phyloP scores from a whole-genome alignment of 352 stramenopile genomes.

The Pythium myriotylum region DNA sequence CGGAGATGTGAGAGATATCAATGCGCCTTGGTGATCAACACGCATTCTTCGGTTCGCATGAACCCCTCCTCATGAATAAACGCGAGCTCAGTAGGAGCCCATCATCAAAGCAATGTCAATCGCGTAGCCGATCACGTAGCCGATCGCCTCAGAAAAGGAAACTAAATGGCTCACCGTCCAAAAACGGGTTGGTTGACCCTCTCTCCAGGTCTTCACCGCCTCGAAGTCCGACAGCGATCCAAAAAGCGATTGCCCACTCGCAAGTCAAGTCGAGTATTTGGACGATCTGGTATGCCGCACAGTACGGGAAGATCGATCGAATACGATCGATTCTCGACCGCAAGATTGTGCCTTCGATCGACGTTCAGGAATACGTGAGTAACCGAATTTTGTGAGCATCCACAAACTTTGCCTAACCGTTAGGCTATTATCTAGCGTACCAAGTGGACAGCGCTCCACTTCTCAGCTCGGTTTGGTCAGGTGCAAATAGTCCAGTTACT shows the following conservation, averaged over 20 bases:
- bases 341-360: slow-evolving; percentile 36
- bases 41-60: too few relatives aligned
- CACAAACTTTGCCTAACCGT: too few relatives aligned
- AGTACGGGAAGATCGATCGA: slow-evolving; percentile 55
- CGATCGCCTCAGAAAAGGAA: slow-evolving; percentile 12
- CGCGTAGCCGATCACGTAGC: too few relatives aligned
- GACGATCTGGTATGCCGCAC: slow-evolving; percentile 77
- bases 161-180: not conserved
- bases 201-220: not conserved
- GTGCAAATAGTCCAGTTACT: slow-evolving; percentile 49
- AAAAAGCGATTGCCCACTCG: slow-evolving; percentile 8
- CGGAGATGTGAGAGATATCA: too few relatives aligned
- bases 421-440: slow-evolving; percentile 40
- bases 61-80: not conserved
- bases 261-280: slow-evolving; percentile 39
- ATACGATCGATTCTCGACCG: slow-evolving; percentile 56
- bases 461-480: slow-evolving; percentile 57
- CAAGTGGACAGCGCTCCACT: slow-evolving; percentile 65
- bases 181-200: not conserved
- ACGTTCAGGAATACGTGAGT: slow-evolving; percentile 60
- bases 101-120: not conserved
- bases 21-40: too few relatives aligned
- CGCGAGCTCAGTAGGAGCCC: not conserved
- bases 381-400: too few relatives aligned
- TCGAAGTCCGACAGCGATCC: slow-evolving; percentile 6